These are phyloP conservation scores for Gliomastix tumulicola DNA, from an alignment of 2,329 filamentous ascomycete genomes.

Conservation along the genomic window DNA sequence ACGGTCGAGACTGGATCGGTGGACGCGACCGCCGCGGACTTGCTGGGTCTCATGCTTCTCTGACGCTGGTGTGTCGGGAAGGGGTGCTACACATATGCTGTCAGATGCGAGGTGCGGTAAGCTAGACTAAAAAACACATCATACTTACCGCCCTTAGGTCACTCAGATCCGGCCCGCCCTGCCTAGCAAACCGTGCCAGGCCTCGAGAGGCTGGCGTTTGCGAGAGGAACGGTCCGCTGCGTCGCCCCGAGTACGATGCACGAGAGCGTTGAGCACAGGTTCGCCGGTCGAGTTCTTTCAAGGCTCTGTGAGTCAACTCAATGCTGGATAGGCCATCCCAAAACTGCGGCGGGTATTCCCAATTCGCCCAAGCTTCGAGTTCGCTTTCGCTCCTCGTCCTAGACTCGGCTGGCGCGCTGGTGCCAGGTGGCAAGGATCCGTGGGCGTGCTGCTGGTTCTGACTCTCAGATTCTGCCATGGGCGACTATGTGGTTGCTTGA, in stretches of 20 bases:
- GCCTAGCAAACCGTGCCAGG: slow-evolving; percentile 13
- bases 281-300: neutral
- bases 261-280: neutral
- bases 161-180: slow-evolving; percentile 14
- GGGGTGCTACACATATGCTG: neutral
- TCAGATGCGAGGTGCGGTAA: too few species aligned
- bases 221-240: neutral
- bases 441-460: too few species aligned
- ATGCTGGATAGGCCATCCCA: slow-evolving; percentile 1
- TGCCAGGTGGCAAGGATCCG: too few species aligned
- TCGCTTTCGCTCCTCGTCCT: too few species aligned
- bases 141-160: slow-evolving; percentile 13
- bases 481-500: too few species aligned
- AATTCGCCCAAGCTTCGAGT: too few species aligned
- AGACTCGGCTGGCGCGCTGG: too few species aligned
- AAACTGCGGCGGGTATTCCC: neutral
- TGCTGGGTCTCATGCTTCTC: too few species aligned
- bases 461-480: too few species aligned
- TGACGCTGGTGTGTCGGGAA: neutral
- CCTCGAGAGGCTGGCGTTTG: neutral
- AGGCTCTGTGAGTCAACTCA: neutral
- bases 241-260: neutral
- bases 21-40: too few species aligned
- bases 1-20: neutral
- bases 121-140: too few species aligned